Percentiles rank a stretch among this genome's conserved stretches.
These are phyloP conservation scores for Domatiomyces catenatus DNA, from an alignment of 2,329 filamentous ascomycete species.

Conservation along the genomic window DNA sequence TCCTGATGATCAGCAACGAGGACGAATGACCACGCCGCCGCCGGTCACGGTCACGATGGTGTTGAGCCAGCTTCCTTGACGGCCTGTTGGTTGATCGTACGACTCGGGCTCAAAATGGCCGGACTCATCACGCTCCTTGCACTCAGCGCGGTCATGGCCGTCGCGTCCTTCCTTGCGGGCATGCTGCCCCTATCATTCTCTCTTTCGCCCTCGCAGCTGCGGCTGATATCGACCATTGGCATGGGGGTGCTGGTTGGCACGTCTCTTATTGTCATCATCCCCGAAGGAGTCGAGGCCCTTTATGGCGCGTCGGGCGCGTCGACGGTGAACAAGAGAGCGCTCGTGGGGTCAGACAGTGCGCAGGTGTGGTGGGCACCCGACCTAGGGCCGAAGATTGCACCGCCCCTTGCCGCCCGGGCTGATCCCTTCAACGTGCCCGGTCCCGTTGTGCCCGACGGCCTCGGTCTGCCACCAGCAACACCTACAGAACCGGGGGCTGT, in stretches of 20 bases:
- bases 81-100: neutral
- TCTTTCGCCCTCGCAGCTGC: conserved; percentile 70
- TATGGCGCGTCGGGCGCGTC: conserved; percentile 39
- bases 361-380: neutral
- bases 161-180: conserved; percentile 79
- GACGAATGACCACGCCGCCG: neutral
- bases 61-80: neutral
- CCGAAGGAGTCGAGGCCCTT: conserved; percentile 85
- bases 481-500: conserved; percentile 17
- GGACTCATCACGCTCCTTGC: conserved; percentile 50
- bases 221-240: conserved; percentile 79
- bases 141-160: conserved; percentile 50
- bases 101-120: conserved; percentile 31
- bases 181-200: conserved; percentile 78
- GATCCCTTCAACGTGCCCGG: conserved; percentile 18
- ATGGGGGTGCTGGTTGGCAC: conserved; percentile 91
- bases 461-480: conserved; percentile 14
- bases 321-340: conserved; percentile 4
- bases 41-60: neutral
- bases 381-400: neutral
- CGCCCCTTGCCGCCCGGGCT: conserved; percentile 1
- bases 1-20: neutral
- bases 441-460: conserved; percentile 18
- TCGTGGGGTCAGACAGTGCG: neutral
- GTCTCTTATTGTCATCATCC: conserved; percentile 91